Evolutionary conservation across 805 yeast species (phyloP).

Genomic region (Ogataea pini): DNA sequence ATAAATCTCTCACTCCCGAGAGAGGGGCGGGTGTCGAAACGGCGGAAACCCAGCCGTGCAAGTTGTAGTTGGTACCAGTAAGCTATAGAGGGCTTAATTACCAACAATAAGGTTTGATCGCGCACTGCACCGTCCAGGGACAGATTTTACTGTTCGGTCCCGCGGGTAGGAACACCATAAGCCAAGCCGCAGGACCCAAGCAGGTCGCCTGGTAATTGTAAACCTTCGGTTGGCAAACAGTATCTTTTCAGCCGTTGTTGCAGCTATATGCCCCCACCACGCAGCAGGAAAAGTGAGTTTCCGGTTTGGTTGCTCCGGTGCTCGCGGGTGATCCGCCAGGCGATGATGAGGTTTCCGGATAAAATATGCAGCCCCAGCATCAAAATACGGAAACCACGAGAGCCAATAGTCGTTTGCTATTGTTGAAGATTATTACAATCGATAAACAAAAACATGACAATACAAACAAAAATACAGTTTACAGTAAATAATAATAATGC

Average conservation of each 20-base stretch:
- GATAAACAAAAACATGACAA: neutral
- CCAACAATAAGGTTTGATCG: neutral
- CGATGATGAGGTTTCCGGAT: constrained; percentile 7
- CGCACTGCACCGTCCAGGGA: constrained; percentile 2
- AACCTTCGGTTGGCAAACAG: neutral
- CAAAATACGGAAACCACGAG: constrained; percentile 2
- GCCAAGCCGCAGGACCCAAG: neutral
- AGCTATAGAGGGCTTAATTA: neutral
- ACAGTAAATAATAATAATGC: constrained; percentile 6
- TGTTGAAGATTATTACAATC: neutral
- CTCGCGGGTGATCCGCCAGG: constrained; percentile 3
- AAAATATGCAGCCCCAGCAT: constrained; percentile 4
- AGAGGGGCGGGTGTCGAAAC: constrained; percentile 3
- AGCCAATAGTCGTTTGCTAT: constrained; percentile 5
- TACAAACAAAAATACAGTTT: constrained; percentile 6
- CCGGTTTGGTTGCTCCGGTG: constrained; percentile 1
- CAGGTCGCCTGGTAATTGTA: neutral
- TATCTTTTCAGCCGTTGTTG: neutral
- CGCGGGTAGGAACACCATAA: neutral
- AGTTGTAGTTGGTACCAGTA: neutral
- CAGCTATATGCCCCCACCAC: neutral
- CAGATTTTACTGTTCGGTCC: neutral
- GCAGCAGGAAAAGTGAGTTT: neutral
- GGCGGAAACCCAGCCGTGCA: constrained; percentile 7
- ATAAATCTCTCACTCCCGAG: constrained; percentile 5